Evolutionary conservation across 2,329 filamentous ascomycete genomes (phyloP), one percentile per base, ranked within the genome.

Genomic region (Neurospora sp.): DNA sequence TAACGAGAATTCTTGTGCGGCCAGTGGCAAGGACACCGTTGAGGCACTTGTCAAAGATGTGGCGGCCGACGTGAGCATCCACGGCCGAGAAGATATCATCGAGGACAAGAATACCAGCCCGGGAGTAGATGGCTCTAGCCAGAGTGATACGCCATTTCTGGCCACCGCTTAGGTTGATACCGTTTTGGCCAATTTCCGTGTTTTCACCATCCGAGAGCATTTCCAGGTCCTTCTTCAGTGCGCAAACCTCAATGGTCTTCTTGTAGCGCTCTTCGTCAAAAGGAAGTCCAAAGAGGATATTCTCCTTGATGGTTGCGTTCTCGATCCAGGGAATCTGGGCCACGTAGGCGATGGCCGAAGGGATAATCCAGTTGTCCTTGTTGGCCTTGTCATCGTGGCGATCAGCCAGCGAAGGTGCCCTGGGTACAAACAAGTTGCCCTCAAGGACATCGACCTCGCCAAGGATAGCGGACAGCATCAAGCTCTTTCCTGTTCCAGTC

Each of bases 31-130:
- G 84, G 67, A 91, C 86, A 5, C 92, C 92, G 2, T 86, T 89
- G 2, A 95, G 82, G 72, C 90, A 93, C 70, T 92, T 86, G 73
- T 94, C 91, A 73, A 92, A 93, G 67, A 95, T 89, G 75, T 93
- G 90, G 38, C 91, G 87, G 17, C 92, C 92, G 38, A 93, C 92
- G 76, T 94, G 91, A 3, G 91, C 90, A 78, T 96, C 93, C 9
- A 96, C 88, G 10, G 92, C 89, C 76, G 90, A 93, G 78, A 96
- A 94, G 52, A 95, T 92, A 76, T 96, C 93, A 77, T 96, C 93
- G 75, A 96, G 84, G 19, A 96, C 82, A 5, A 96, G 82, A 72
- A 93, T 89, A 0, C 90, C 89, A 0, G 91, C 91, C 15, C 92
- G 85, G 1, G 91, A 94, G 78, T 96, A 96, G 19, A 96, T 83